phyloP scores from a whole-genome alignment of 345 rosid genomes.

The Salix udensis region DNA sequence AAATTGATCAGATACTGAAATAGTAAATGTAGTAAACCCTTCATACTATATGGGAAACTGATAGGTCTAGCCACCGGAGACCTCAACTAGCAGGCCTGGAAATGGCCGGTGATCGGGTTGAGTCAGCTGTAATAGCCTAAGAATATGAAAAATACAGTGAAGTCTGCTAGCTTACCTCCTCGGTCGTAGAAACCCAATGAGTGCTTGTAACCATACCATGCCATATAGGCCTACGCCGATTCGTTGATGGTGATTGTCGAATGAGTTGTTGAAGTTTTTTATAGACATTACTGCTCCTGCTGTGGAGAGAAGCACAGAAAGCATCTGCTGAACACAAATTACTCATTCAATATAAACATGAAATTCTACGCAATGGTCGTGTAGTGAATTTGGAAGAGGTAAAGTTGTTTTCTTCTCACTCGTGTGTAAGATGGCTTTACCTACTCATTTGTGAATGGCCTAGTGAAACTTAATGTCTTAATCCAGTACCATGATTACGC shows the following conservation, averaged over 20 bases:
- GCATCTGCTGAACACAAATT: slow-evolving; percentile 35
- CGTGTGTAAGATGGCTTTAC: neutral
- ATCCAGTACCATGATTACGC: slow-evolving; percentile 10
- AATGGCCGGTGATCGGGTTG: neutral
- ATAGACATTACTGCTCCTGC: slow-evolving; percentile 74
- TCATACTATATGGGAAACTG: neutral
- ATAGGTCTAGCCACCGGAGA: neutral
- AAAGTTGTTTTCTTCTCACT: neutral
- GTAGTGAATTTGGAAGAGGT: neutral
- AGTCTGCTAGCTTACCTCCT: slow-evolving; percentile 39
- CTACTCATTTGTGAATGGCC: neutral
- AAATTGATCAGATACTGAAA: neutral
- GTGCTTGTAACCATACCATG: slow-evolving; percentile 71
- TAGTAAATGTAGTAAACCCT: neutral
- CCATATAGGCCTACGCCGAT: slow-evolving; percentile 64
- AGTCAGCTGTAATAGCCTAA: neutral
- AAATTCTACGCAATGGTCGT: neutral
- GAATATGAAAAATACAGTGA: neutral
- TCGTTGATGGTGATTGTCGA: slow-evolving; percentile 77
- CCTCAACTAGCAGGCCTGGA: neutral
- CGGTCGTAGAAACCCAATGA: slow-evolving; percentile 59
- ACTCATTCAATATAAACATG: neutral
- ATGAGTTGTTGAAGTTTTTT: slow-evolving; percentile 66
- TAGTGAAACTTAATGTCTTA: neutral
- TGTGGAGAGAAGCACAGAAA: slow-evolving; percentile 58